phyloP scores from a whole-genome alignment of 2,329 filamentous ascomycete genomes.

The Chaetomium sp. region DNA sequence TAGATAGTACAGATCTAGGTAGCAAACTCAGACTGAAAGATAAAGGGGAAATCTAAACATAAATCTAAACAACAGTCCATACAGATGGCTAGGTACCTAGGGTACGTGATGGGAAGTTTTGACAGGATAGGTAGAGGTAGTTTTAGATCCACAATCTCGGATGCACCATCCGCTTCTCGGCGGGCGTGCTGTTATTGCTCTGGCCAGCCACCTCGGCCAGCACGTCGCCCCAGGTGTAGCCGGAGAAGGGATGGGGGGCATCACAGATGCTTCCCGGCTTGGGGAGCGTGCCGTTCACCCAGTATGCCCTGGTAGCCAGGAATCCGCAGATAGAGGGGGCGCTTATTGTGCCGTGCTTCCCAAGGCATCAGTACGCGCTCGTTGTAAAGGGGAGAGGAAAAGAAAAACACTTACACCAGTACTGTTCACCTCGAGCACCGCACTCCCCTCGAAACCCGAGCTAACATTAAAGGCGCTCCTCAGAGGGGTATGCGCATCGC shows the following conservation, averaged over 20 bases:
- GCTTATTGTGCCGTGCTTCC: not conserved
- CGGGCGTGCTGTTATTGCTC: not conserved
- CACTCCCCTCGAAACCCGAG: not conserved
- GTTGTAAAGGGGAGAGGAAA: not conserved
- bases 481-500: not conserved
- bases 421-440: not conserved
- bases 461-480: not conserved
- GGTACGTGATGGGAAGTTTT: not conserved
- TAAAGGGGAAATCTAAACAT: too few relatives aligned
- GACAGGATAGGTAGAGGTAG: too few relatives aligned
- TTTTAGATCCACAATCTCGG: not conserved
- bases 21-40: too few relatives aligned
- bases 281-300: not conserved
- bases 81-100: too few relatives aligned
- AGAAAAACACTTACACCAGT: not conserved
- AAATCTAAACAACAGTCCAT: too few relatives aligned
- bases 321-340: not conserved
- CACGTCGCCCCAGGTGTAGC: not conserved
- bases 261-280: not conserved
- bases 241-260: not conserved
- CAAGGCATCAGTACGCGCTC: not conserved
- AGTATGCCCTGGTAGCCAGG: not conserved
- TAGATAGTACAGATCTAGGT: not conserved
- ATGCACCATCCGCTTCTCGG: not conserved
- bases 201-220: not conserved